Base-by-base conservation (phyloP, 768 basidiomycete species). In the Dioszegia hungarica region DNA sequence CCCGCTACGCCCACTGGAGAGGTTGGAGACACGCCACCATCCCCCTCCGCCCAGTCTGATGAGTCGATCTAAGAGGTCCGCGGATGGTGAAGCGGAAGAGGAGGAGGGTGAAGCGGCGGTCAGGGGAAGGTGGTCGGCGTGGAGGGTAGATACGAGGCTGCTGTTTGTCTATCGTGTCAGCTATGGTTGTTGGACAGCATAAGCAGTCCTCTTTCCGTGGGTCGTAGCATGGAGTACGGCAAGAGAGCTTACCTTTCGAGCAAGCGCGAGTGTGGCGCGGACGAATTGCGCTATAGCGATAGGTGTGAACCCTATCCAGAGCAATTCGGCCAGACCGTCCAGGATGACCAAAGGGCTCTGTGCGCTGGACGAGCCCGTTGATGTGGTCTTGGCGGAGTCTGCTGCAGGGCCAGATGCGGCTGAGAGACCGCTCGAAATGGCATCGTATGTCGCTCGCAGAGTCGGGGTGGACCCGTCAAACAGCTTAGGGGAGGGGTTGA, bases 21-120 rank as follows among this genome's bases (percentile, higher is more conserved):
- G 58, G 15, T 63, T 59, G 12, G 56, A 46, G 6, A 75, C 45
- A n/a, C 73, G 59, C 68, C 68, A 71, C 71, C 71, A 75, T 2
- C 65, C 66, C 0, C 65, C 65, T 19, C 58, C 56, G 17, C 63
- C 64, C 22, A 68, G n/a, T 24, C 69, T 54, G 1, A 67, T 27
- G 9, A 75, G 34, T 15, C 63, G 48, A 19, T 64, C 54, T 12
- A 75, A 51, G 3, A 74, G 58, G 15, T 70, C 68, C 1, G 31
- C 15, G 12, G 67, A 61, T 25, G 46, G 27, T 11, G 54, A 34
- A 36, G 37, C 19, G 54, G 60, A 27, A n/a, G 34, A 22, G 15
- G 61, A 29, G 20, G 54, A 46, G 25, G 49, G 20, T 28, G 54
- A 59, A 6, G 57, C 10, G 4, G 60, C 59, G 1, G 55, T 54